These are phyloP conservation scores for Vairimorpha necatrix DNA, from an alignment of 371 early-diverging fungal genomes.

Conservation along the genomic window DNA sequence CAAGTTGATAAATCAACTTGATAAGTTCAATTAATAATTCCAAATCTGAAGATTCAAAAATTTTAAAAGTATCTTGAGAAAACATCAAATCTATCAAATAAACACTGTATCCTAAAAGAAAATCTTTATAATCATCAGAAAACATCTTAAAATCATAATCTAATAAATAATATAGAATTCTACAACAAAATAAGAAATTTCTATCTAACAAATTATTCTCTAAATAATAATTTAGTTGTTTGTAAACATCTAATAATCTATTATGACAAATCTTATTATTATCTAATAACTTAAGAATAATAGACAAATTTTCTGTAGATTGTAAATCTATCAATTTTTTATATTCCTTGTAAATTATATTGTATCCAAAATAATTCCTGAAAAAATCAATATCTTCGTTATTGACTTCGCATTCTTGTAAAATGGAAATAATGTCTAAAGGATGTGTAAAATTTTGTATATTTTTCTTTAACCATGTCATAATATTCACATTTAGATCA, in stretches of 20 bases:
- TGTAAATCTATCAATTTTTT: slow-evolving; percentile 36
- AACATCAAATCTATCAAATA: not conserved
- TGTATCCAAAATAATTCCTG: slow-evolving; percentile 51
- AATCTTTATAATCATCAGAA: slow-evolving; percentile 22
- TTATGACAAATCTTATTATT: slow-evolving; percentile 51
- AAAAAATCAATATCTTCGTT: slow-evolving; percentile 33
- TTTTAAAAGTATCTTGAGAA: not conserved
- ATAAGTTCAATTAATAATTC: not conserved
- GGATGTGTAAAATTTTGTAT: not conserved
- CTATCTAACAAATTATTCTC: slow-evolving; percentile 52
- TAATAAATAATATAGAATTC: not conserved
- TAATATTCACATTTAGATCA: not conserved
- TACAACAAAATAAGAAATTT: slow-evolving; percentile 50
- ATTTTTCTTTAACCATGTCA: not conserved
- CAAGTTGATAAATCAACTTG: not conserved
- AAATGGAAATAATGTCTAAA: not conserved
- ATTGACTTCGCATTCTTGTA: not conserved
- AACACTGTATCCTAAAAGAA: slow-evolving; percentile 13
- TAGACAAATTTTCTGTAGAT: slow-evolving; percentile 25
- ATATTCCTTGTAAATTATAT: slow-evolving; percentile 46
- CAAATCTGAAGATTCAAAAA: not conserved
- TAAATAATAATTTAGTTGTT: slow-evolving; percentile 43
- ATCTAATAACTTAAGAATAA: slow-evolving; percentile 45
- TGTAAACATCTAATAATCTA: slow-evolving; percentile 36
- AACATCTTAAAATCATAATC: slow-evolving; percentile 20